A percentile compares a stretch with the other conserved stretches of the same genome.
phyloP scores from a whole-genome alignment of 192 early-diverging fungal genomes.

The Coemansia sp. region DNA sequence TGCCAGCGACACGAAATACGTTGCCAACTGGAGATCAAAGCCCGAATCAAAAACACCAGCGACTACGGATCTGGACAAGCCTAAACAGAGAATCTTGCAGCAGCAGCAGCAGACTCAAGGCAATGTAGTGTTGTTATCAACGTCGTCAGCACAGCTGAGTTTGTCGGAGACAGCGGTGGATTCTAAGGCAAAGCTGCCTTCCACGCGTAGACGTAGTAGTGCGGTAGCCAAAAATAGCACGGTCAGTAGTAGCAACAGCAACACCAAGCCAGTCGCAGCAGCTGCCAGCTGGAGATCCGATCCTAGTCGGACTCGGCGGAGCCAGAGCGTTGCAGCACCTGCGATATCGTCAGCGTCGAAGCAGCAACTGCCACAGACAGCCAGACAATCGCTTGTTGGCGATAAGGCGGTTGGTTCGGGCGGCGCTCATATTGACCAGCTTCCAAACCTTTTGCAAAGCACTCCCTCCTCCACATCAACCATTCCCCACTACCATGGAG shows the following conservation, averaged over 20 bases:
- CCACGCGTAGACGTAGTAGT: conserved; percentile 11
- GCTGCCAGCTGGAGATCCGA: conserved; percentile 28
- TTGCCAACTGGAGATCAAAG: conserved; percentile 11
- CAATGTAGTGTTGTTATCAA: too few relatives aligned
- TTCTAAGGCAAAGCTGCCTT: background rate
- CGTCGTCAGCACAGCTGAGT: background rate
- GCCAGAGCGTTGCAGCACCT: background rate
- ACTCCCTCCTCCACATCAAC: conserved; percentile 1
- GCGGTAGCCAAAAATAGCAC: conserved; percentile 5
- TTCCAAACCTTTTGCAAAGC: conserved; percentile 3
- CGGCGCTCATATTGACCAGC: background rate
- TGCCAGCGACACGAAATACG: conserved; percentile 1
- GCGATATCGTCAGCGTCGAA: background rate
- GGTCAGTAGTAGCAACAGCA: background rate
- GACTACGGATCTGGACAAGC: background rate
- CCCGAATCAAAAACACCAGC: conserved; percentile 1
- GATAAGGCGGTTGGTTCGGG: background rate
- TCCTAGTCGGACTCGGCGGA: conserved; percentile 16
- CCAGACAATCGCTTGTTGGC: background rate
- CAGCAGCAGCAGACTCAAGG: background rate
- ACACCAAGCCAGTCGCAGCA: background rate
- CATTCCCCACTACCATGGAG: background rate
- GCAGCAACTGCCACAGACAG: background rate
- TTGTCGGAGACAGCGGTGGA: background rate
- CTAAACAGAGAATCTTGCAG: background rate